Base-by-base conservation (phyloP, 1,284 basidiomycete species). In the Ceratobasidium sp. region DNA sequence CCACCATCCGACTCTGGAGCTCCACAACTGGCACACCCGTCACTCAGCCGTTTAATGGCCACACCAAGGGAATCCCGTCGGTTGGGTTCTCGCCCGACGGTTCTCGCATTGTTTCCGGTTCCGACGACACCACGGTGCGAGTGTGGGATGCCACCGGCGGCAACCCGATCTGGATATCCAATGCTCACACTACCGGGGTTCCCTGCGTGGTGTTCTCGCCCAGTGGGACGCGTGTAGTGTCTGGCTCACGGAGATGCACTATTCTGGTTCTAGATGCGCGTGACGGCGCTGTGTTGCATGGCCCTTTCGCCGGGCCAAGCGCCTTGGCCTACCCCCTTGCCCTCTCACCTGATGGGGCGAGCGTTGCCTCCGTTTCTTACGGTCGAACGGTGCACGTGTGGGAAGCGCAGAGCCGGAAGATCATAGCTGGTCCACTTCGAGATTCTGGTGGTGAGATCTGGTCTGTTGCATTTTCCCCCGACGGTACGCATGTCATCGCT, bases 61-160 rank as follows among this genome's bases (percentile, higher is more conserved):
- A 70, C 32, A 70, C 69, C 34, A 27, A 45, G 20, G 8, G 13
- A 13, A 49, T 70, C 31, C 22, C 17, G 3, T 69, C 10, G 13
- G 52, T 58, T 20, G 34, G 29, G 13, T 70, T 53, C 38, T 69
- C 68, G 4, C 53, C 64, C 6, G 65, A 69, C 40, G 47, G 68
- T 15, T 13, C 32, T 22, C 52, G 38, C 12, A 43, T 70, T 35
- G 50, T 49, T n/a, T 69, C 69, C 22, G 49, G 34, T 5, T 69
- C 68, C 22, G 15, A 20, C 8, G 43, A 70, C 31, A 13, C 38
- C 12, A 67, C 68, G 4, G n/a, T 69, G n/a, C 42, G 53, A 40
- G 17, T 40, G 8, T 40, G 38, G 38, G 17, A 17, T 17, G 7
- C 38, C 7, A 17, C 7, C 8, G 8, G 17, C 17, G 38, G 38